Evolutionary conservation across 176 grass and related monocot species (phyloP).

Genomic region (Oryza nivara): DNA sequence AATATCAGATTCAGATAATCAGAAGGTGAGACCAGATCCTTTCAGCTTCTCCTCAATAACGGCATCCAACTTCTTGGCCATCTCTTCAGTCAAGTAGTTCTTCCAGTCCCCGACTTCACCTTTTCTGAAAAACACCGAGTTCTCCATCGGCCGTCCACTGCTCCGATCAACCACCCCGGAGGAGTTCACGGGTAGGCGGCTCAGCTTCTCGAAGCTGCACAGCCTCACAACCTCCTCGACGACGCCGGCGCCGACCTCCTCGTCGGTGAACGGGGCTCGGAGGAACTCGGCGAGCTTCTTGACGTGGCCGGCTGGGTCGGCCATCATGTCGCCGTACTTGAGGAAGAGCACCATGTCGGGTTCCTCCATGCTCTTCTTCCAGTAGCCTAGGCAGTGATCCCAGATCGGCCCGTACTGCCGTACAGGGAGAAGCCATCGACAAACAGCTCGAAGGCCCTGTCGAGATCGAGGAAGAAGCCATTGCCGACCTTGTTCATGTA

Average conservation of each 20-base stretch:
- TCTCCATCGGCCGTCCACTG: not conserved
- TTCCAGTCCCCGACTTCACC: constrained; percentile 22
- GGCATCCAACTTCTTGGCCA: not conserved
- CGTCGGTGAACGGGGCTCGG: not conserved
- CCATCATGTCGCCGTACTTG: constrained; percentile 29
- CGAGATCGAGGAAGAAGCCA: too few relatives aligned
- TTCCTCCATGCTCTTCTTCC: not conserved
- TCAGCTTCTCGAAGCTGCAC: constrained; percentile 26
- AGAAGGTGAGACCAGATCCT: constrained; percentile 35
- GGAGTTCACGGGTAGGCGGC: constrained; percentile 1
- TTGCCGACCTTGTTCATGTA: too few relatives aligned
- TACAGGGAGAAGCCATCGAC: not conserved
- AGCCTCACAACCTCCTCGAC: constrained; percentile 2
- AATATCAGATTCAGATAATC: not conserved
- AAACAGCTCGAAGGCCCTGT: not conserved
- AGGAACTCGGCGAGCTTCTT: constrained; percentile 34
- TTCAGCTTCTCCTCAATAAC: constrained; percentile 9
- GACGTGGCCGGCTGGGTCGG: not conserved
- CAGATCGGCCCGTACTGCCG: not conserved
- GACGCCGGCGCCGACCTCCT: not conserved
- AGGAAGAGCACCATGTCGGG: constrained; percentile 15
- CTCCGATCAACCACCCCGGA: not conserved
- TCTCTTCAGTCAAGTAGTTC: constrained; percentile 19
- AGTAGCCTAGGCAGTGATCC: constrained; percentile 9
- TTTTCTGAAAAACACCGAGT: not conserved